A percentile compares a stretch with the other conserved stretches of the same genome.
Conservation (phyloP, 1,284 basidiomycete species). For the Crepidotus sp. region DNA sequence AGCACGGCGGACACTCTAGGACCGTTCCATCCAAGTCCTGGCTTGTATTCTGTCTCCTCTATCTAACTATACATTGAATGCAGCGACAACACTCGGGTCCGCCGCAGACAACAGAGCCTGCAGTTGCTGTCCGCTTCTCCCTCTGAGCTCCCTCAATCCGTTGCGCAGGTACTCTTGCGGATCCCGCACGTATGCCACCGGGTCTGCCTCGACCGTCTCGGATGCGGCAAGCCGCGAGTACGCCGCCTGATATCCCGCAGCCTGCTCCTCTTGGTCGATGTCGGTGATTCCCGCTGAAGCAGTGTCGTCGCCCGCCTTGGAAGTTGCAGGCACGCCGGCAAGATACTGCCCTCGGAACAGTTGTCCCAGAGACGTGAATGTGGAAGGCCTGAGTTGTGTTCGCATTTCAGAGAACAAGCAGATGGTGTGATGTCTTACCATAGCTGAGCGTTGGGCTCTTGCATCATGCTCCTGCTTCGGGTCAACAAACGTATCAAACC, state of each 20-base stretch:
- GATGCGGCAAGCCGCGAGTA: slow-evolving; percentile 89
- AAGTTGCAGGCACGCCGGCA: slow-evolving; percentile 32
- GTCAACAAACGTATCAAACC: slow-evolving; percentile 79
- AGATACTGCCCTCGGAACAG: slow-evolving; percentile 75
- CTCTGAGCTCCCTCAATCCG: slow-evolving; percentile 12
- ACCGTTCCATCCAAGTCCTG: too few species aligned
- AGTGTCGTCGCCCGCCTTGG: slow-evolving; percentile 43
- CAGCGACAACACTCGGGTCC: slow-evolving; percentile 28
- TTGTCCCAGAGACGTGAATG: slow-evolving; percentile 68
- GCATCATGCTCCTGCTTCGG: slow-evolving; percentile 60
- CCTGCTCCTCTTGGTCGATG: slow-evolving; percentile 85
- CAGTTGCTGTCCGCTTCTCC: slow-evolving; percentile 26
- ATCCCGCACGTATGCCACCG: slow-evolving; percentile 52
- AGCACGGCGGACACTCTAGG: too few species aligned
- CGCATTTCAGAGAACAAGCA: neutral
- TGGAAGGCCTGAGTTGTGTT: slow-evolving; percentile 42
- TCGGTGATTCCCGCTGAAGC: slow-evolving; percentile 54
- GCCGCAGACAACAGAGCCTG: slow-evolving; percentile 31
- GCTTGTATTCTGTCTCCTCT: too few species aligned
- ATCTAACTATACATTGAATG: slow-evolving; percentile 28
- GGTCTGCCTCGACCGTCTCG: slow-evolving; percentile 45
- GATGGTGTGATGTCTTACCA: slow-evolving; percentile 46
- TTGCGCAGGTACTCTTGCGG: slow-evolving; percentile 38
- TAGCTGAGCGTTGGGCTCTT: slow-evolving; percentile 48
- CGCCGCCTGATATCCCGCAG: slow-evolving; percentile 85